phyloP scores from a whole-genome alignment of 805 yeast species.

The Saturnispora hagleri region DNA sequence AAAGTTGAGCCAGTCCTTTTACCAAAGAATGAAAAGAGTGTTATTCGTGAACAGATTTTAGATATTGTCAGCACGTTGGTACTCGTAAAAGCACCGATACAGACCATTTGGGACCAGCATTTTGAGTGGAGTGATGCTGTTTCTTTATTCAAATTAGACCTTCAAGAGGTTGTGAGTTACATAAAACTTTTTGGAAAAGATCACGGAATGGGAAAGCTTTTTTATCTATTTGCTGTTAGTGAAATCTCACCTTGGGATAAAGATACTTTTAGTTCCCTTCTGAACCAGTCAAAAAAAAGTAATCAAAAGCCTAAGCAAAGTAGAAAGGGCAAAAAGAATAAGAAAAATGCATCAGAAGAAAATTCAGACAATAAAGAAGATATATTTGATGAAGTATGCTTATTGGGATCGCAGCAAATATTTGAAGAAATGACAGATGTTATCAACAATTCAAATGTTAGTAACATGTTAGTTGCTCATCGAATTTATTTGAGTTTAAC shows the following conservation, averaged over 20 bases:
- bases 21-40: conserved; percentile 37
- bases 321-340: conserved; percentile 10
- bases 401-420: conserved; percentile 12
- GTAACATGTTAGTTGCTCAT: conserved; percentile 46
- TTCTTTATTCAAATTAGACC: conserved; percentile 41
- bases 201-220: conserved; percentile 48
- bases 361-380: conserved; percentile 8
- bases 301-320: conserved; percentile 14
- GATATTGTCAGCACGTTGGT: conserved; percentile 66
- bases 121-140: conserved; percentile 64
- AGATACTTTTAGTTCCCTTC: conserved; percentile 18
- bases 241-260: conserved; percentile 56
- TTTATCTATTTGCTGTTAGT: conserved; percentile 57
- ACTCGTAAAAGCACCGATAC: conserved; percentile 49
- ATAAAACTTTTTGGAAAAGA: conserved; percentile 42
- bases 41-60: conserved; percentile 34
- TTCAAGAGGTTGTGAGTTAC: conserved; percentile 38
- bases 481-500: conserved; percentile 56
- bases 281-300: conserved; percentile 12
- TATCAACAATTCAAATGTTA: conserved; percentile 13
- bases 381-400: neutral
- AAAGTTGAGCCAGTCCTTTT: conserved; percentile 15
- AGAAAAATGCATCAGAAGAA: conserved; percentile 15
- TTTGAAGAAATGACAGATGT: conserved; percentile 10
- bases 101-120: conserved; percentile 62